A percentile compares a stretch with the other conserved stretches of the same genome.
Conservation (phyloP, 192 early-diverging fungal genomes). For the Mortierella hygrophila region DNA sequence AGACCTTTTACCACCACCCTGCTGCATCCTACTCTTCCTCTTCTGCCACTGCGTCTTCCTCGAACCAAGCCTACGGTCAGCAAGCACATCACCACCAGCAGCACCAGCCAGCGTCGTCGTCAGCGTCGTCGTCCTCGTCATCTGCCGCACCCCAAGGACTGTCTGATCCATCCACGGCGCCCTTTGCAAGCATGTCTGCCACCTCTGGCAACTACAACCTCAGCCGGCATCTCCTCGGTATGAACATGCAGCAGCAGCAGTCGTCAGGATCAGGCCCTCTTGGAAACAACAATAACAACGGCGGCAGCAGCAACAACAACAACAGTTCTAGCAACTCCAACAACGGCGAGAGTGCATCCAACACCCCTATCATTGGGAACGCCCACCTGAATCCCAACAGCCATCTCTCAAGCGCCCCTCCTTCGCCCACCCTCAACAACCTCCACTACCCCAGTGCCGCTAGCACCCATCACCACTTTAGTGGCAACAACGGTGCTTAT, state of each 20-base stretch:
- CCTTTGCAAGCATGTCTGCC: slow-evolving; percentile 19
- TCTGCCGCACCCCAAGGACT: slow-evolving; percentile 1
- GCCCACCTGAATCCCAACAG: slow-evolving; percentile 21
- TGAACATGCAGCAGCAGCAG: slow-evolving; percentile 34
- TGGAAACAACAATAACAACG: background rate
- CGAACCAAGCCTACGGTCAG: slow-evolving; percentile 6
- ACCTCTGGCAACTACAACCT: slow-evolving; percentile 28
- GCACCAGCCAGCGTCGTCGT: background rate
- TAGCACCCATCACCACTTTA: slow-evolving; percentile 27
- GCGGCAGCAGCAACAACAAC: background rate
- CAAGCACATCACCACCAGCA: slow-evolving; percentile 12
- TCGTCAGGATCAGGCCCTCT: slow-evolving; percentile 6
- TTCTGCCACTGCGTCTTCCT: background rate
- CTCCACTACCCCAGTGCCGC: slow-evolving; percentile 21
- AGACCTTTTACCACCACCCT: slow-evolving; percentile 14
- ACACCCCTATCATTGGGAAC: slow-evolving; percentile 26
- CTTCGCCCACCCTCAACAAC: slow-evolving; percentile 42
- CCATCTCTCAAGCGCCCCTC: slow-evolving; percentile 36
- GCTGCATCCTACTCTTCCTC: slow-evolving; percentile 11
- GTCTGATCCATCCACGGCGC: slow-evolving; percentile 6
- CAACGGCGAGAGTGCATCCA: slow-evolving; percentile 15
- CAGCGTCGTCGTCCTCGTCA: slow-evolving; percentile 13
- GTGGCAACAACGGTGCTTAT: slow-evolving; percentile 11
- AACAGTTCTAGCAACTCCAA: background rate
- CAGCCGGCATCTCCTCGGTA: slow-evolving; percentile 30